Conservation (phyloP, 2,329 filamentous ascomycete genomes). For the Penicillium sp. region DNA sequence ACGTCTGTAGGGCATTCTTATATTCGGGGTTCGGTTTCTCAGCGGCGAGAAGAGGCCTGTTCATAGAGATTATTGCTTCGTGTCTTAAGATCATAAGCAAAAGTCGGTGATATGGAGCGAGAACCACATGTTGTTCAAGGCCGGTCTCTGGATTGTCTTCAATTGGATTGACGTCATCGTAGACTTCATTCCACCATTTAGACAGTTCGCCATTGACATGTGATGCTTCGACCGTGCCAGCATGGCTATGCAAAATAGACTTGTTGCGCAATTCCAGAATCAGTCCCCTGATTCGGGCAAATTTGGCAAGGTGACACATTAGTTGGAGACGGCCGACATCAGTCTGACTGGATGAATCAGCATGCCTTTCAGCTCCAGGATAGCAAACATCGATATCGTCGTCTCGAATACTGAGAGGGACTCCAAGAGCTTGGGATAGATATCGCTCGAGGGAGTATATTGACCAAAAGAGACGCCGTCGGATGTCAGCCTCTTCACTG, state of each 20-base stretch:
- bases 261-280: slow-evolving; percentile 57
- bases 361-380: slow-evolving; percentile 51
- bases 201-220: slow-evolving; percentile 52
- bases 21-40: slow-evolving; percentile 47
- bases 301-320: slow-evolving; percentile 47
- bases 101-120: slow-evolving; percentile 41
- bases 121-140: not conserved
- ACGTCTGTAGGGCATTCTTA: slow-evolving; percentile 52
- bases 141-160: slow-evolving; percentile 16
- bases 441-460: slow-evolving; percentile 58
- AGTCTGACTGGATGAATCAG: not conserved
- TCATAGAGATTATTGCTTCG: slow-evolving; percentile 54
- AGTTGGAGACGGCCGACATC: slow-evolving; percentile 35
- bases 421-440: slow-evolving; percentile 57
- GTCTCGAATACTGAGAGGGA: slow-evolving; percentile 57
- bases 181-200: slow-evolving; percentile 57
- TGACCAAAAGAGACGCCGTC: slow-evolving; percentile 59
- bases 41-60: slow-evolving; percentile 52
- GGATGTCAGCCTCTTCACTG: slow-evolving; percentile 47
- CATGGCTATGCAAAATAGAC: slow-evolving; percentile 48
- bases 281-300: slow-evolving; percentile 52
- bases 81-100: slow-evolving; percentile 50
- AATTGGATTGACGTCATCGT: slow-evolving; percentile 49
- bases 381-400: slow-evolving; percentile 62
- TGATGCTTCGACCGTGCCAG: slow-evolving; percentile 45